Evolutionary conservation across 345 rosid genomes (phyloP), one percentile per base, ranked within the genome.

Genomic region (Aquilaria sinensis): DNA sequence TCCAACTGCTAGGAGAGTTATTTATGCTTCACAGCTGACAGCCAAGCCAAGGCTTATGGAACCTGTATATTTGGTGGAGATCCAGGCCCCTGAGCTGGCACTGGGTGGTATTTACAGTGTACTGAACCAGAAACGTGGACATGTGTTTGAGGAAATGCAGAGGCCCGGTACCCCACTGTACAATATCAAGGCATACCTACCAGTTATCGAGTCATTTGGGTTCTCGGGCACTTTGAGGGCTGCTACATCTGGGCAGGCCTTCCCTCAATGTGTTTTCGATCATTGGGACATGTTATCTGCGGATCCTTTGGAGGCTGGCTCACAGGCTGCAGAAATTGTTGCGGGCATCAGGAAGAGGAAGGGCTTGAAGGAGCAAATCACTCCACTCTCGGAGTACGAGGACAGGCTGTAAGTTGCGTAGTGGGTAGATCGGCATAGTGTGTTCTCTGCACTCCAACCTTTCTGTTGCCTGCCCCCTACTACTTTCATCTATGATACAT

Each of bases 81-180:
- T 89, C 64, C 96, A 89, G 67, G 96, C 96, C 3, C 96, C 96
- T 0, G 96, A 89, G 62, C 85, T 82, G 61, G 96, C 96, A 0
- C 87, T 89, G 8, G 93, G 96, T 56, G 96, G 96, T 45, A 89
- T 89, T n/a, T 89, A 89, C 83, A 86, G 93, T 31, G 93, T 86
- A 32, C 87, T 89, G 58, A 86, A 89, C 57, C 93, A 89, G 78
- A 86, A 84, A 78, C 79, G 96, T 61, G 96, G 96, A 0, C 96
- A 86, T 29, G 96, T 89, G 3, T 89, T 85, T 13, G 90, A 85
- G 68, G 90, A 85, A 47, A 31, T 85, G 58, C 90, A 85, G 72
- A 79, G 87, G 85, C 93, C 84, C 0, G 96, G 96, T 23, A 89
- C 93, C 0, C 96, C 96, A 0, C 62, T 89, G 2, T 89, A 89